Percentiles rank a stretch among this genome's conserved stretches.
Evolutionary conservation across 805 yeast genomes (phyloP).

Genomic region (Ogataea parapolymorpha): DNA sequence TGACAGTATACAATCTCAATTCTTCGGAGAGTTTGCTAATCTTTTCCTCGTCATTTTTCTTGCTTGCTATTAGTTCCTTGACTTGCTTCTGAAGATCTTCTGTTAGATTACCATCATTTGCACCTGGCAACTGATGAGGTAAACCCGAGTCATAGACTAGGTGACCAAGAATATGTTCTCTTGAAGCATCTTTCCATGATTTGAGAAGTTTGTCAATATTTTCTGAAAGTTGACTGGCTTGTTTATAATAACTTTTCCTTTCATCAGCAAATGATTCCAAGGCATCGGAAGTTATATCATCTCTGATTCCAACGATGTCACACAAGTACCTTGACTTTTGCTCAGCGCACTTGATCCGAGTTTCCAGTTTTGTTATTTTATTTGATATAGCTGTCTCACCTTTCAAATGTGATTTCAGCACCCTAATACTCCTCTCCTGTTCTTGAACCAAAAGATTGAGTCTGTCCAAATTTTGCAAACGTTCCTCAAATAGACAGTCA

Average conservation of each 20-base stretch:
- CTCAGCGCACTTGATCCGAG: no score
- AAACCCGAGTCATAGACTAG: no score
- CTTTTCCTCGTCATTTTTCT: constrained; percentile 36
- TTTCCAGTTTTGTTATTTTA: constrained; percentile 28
- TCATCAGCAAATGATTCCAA: no score
- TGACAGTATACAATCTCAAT: constrained; percentile 25
- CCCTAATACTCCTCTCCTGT: constrained; percentile 47
- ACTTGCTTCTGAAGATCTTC: constrained; percentile 51
- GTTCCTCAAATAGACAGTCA: not conserved
- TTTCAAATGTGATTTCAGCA: constrained; percentile 39
- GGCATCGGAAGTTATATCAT: no score
- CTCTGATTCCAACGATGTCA: no score
- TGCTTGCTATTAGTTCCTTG: constrained; percentile 45
- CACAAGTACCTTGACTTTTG: no score
- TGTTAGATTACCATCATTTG: constrained; percentile 4
- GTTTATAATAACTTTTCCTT: no score
- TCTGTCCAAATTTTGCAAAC: not conserved
- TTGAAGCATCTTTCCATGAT: no score
- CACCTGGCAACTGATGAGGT: constrained; percentile 16
- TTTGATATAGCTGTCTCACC: constrained; percentile 43
- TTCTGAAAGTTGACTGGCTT: no score
- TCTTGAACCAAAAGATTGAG: constrained; percentile 52
- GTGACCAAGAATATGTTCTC: no score
- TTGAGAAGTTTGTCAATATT: no score
- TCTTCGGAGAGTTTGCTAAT: constrained; percentile 31